Conservation (phyloP, 2,329 filamentous ascomycete species). For the Pestalotiopsis sp. region DNA sequence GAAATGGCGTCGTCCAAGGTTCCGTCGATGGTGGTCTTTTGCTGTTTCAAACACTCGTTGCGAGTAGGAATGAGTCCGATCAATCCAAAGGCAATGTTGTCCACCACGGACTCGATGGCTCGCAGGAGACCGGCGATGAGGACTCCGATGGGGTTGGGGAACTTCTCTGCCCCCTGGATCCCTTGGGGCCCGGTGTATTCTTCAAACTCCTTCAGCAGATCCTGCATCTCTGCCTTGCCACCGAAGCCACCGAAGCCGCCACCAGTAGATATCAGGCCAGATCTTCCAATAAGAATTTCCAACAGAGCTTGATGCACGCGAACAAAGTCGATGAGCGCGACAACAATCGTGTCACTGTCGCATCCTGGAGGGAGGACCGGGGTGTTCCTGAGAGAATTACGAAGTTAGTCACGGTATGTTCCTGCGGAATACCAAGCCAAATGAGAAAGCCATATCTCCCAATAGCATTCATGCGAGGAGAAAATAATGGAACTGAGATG, state of each 20-base stretch:
- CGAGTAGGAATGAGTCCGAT: constrained; percentile 16
- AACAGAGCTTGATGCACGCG: constrained; percentile 16
- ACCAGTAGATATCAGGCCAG: constrained; percentile 6
- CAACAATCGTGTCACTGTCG: constrained; percentile 17
- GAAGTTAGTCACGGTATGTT: background rate
- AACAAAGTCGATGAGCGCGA: constrained; percentile 18
- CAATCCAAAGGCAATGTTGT: constrained; percentile 14
- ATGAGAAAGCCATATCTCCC: too few relatives aligned
- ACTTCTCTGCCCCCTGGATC: background rate
- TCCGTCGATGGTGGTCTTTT: constrained; percentile 15
- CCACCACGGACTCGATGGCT: constrained; percentile 15
- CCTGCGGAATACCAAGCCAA: too few relatives aligned
- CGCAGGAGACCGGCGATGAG: constrained; percentile 16
- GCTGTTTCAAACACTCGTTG: constrained; percentile 15
- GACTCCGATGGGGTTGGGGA: constrained; percentile 13
- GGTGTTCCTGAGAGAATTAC: background rate
- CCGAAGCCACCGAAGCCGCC: background rate
- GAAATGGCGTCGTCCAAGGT: constrained; percentile 17
- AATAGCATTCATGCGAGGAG: too few relatives aligned
- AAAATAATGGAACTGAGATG: background rate
- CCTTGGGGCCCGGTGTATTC: background rate
- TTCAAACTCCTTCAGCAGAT: background rate
- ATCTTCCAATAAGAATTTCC: constrained; percentile 15
- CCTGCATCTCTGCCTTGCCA: background rate
- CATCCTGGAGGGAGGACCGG: constrained; percentile 13